Evolutionary conservation across 2,329 filamentous ascomycete species (phyloP).

Genomic region (Daldinia sp.): DNA sequence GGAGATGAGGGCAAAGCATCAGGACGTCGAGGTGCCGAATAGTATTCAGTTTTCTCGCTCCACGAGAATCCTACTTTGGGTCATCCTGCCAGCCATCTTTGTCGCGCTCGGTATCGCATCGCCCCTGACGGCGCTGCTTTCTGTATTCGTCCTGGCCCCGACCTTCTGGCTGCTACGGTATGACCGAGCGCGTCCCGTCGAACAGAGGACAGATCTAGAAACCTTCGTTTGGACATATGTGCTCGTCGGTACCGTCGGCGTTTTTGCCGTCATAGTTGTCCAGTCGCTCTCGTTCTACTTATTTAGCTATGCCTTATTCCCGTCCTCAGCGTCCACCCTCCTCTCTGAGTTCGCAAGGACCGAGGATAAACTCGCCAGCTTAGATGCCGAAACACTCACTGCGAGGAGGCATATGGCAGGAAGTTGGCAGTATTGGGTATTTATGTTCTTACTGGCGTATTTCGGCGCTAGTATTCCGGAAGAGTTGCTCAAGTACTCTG

Average conservation of each 20-base stretch:
- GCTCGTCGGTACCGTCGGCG: slow-evolving; percentile 32
- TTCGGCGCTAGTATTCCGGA: slow-evolving; percentile 28
- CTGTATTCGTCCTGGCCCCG: slow-evolving; percentile 4
- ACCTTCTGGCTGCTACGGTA: slow-evolving; percentile 15
- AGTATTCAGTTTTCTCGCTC: slow-evolving; percentile 3
- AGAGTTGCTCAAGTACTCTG: slow-evolving; percentile 34
- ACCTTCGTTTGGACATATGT: slow-evolving; percentile 34
- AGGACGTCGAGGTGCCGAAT: neutral
- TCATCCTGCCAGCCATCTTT: slow-evolving; percentile 3
- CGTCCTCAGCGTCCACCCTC: slow-evolving; percentile 4
- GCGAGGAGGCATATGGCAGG: slow-evolving; percentile 6
- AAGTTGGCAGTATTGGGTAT: slow-evolving; percentile 32
- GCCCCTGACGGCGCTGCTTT: slow-evolving; percentile 10
- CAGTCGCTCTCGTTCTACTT: slow-evolving; percentile 19
- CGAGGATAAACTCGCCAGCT: slow-evolving; percentile 8
- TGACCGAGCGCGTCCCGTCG: slow-evolving; percentile 3
- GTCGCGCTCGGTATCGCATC: slow-evolving; percentile 6
- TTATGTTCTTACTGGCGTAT: slow-evolving; percentile 28
- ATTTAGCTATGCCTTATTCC: slow-evolving; percentile 14
- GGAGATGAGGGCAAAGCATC: neutral
- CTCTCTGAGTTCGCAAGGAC: slow-evolving; percentile 7
- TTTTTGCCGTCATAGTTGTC: slow-evolving; percentile 10
- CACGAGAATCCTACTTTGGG: slow-evolving; percentile 10
- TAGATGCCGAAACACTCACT: slow-evolving; percentile 11
- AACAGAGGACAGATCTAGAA: slow-evolving; percentile 16